phyloP scores from a whole-genome alignment of 768 basidiomycete species.

The Neoboletus magnificus region DNA sequence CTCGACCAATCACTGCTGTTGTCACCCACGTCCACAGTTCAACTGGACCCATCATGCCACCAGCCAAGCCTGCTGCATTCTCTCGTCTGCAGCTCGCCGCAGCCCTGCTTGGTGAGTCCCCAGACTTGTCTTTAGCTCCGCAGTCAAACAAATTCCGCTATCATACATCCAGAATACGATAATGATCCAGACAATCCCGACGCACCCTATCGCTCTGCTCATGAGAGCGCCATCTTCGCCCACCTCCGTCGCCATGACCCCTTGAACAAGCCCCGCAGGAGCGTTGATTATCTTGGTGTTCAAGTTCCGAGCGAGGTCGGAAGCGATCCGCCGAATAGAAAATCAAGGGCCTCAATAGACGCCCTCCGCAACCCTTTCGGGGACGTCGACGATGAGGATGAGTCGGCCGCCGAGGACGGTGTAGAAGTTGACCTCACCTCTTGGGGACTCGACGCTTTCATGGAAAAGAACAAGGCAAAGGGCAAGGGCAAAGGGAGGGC shows the following conservation, averaged over 20 bases:
- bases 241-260: slow-evolving; percentile 60
- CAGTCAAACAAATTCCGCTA: background rate
- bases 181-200: slow-evolving; percentile 74
- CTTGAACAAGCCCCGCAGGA: slow-evolving; percentile 50
- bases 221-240: slow-evolving; percentile 85
- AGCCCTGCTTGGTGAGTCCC: slow-evolving; percentile 68
- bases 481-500: slow-evolving; percentile 38
- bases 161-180: slow-evolving; percentile 68
- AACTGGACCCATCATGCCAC: slow-evolving; percentile 15
- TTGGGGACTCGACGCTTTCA: slow-evolving; percentile 80
- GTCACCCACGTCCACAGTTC: background rate
- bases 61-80: slow-evolving; percentile 45
- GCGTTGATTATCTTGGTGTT: slow-evolving; percentile 64
- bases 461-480: slow-evolving; percentile 60
- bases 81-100: slow-evolving; percentile 86
- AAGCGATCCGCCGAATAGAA: slow-evolving; percentile 46
- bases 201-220: slow-evolving; percentile 58
- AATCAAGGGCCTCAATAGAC: slow-evolving; percentile 57
- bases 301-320: slow-evolving; percentile 62
- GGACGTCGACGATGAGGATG: slow-evolving; percentile 55
- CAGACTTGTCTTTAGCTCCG: background rate
- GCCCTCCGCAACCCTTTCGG: slow-evolving; percentile 74
- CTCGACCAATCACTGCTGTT: background rate
- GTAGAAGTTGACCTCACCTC: slow-evolving; percentile 78
- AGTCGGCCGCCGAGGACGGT: slow-evolving; percentile 45